Percentiles rank a stretch among this genome's conserved stretches.
These are phyloP conservation scores for Lactuca saligna DNA, from an alignment of 129 eudicot genomes.

Conservation along the genomic window DNA sequence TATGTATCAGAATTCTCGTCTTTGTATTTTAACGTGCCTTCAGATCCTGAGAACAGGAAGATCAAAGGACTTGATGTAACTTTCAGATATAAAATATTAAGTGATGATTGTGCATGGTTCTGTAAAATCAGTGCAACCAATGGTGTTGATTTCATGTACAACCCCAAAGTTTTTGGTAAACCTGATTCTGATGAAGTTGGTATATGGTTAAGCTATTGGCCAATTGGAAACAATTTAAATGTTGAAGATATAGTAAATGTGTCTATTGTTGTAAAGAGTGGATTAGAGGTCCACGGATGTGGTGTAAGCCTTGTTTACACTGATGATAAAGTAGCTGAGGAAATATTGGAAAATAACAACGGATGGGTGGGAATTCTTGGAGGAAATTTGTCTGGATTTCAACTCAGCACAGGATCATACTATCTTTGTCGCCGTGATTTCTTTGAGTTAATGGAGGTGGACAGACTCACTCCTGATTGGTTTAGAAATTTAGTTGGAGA, in stretches of 20 bases:
- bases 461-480: constrained; percentile 12
- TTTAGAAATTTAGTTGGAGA: constrained; percentile 20
- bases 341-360: neutral
- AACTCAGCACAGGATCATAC: constrained; percentile 25
- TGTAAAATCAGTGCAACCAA: constrained; percentile 17
- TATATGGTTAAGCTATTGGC: constrained; percentile 37
- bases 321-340: neutral
- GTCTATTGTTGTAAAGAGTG: constrained; percentile 16
- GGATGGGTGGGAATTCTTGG: neutral
- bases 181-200: constrained; percentile 23
- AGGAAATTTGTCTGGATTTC: constrained; percentile 28
- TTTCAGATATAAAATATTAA: constrained; percentile 13
- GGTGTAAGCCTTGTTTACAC: constrained; percentile 26
- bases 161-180: constrained; percentile 24
- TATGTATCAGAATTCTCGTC: constrained; percentile 14
- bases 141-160: constrained; percentile 21
- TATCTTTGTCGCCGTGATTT: constrained; percentile 32
- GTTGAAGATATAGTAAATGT: constrained; percentile 26
- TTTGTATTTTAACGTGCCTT: constrained; percentile 30
- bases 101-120: constrained; percentile 22
- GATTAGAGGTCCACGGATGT: constrained; percentile 19
- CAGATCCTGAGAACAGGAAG: constrained; percentile 10
- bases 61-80: constrained; percentile 29
- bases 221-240: constrained; percentile 15
- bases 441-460: constrained; percentile 24